Base-by-base conservation (phyloP, 495 filamentous ascomycete species). In the Penicillium chermesinum region DNA sequence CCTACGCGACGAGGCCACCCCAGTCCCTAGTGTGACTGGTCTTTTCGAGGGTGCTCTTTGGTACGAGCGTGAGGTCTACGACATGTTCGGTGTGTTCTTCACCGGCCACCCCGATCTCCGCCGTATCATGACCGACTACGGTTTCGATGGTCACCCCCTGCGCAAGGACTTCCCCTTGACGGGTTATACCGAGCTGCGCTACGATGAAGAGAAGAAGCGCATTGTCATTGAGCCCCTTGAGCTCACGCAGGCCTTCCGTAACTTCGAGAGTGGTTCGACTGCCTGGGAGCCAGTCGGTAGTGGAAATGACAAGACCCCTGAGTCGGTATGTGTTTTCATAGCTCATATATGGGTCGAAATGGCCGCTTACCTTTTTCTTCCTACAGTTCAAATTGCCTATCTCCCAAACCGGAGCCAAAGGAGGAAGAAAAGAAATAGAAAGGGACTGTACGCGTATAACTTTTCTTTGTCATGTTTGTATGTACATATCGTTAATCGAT, bases 81-180 rank as follows among this genome's bases (percentile, higher is more conserved):
- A 99, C 65, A 70, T 99, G 64, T 99, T 95, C 67, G 94, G 94
- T 50, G 89, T 99, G 41, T 95, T 97, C 78, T 97, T 99, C 74
- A 71, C 81, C 47, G 88, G 83, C 40, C 94, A 99, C 75, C 94
- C 94, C 30, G 94, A 99, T 75, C 76, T 99, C 59, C 81, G 94
- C 61, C 83, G 94, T 55, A 97, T 99, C 74, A 94, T 99, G 91
- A 99, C 94, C 34, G 94, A 99, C 63, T 99, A 99, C 69, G 94
- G 94, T 40, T 99, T 99, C 62, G 94, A 99, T 65, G 94, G 94
- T 16, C 91, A 97, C 75, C 94, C 94, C 7, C 72, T 99, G 61
- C 77, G 94, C 64, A 99, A 99, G 71, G 94, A 99, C 62, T 99
- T 99, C 70, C 94, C 94, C 21, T 72, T 97, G 66, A 97, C 94